phyloP scores from a whole-genome alignment of 805 yeast genomes.

The Saturnispora sanitii region DNA sequence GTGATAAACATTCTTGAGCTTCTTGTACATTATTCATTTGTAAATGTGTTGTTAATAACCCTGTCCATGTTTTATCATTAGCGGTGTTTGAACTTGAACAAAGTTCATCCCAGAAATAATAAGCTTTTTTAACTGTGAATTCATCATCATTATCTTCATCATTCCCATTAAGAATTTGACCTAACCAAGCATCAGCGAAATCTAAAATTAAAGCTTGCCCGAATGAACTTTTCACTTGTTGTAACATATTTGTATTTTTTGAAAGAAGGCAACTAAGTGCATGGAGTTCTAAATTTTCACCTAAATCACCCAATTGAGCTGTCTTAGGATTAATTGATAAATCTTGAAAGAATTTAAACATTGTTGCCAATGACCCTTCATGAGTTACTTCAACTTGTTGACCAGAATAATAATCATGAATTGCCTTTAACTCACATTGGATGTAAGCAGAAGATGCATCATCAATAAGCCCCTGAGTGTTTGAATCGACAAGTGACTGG shows the following conservation, averaged over 20 bases:
- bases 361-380: no score
- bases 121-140: conserved; percentile 32
- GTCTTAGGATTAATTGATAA: no score
- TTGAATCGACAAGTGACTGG: no score
- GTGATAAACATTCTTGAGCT: conserved; percentile 54
- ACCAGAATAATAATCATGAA: no score
- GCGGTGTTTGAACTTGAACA: conserved; percentile 44
- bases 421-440: no score
- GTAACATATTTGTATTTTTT: conserved; percentile 27
- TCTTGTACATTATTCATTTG: conserved; percentile 77
- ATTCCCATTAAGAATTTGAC: no score
- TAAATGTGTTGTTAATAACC: conserved; percentile 65
- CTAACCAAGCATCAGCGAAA: conserved; percentile 64
- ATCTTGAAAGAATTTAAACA: no score
- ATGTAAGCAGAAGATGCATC: no score
- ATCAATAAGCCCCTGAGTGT: no score
- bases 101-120: conserved; percentile 74
- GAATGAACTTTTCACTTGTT: conserved; percentile 41
- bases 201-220: conserved; percentile 72
- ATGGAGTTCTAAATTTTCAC: neutral
- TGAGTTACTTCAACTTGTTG: no score
- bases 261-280: neutral
- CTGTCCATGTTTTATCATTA: conserved; percentile 38
- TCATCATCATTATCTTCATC: conserved; percentile 23
- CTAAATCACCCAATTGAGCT: no score